Evolutionary conservation across 2,329 filamentous ascomycete genomes (phyloP).

Genomic region (Sclerotinia minor): DNA sequence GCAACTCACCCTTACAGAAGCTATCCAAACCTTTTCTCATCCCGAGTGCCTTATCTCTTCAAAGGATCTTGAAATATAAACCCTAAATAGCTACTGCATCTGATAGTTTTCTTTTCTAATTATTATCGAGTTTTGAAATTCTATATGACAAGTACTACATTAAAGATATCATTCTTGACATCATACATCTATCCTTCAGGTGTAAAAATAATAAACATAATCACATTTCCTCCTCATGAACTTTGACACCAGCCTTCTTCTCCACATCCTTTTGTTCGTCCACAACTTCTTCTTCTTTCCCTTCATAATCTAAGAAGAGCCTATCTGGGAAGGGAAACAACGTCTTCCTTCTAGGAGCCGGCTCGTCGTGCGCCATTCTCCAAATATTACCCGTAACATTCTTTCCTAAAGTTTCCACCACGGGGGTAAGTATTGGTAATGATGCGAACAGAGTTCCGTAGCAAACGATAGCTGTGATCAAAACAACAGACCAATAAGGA

Average conservation of each 20-base stretch:
- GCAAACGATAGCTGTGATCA: slow-evolving; percentile 18
- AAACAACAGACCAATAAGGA: slow-evolving; percentile 34
- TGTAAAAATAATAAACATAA: background rate
- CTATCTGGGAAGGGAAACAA: slow-evolving; percentile 28
- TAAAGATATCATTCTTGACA: background rate
- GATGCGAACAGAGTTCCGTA: slow-evolving; percentile 14
- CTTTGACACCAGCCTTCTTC: slow-evolving; percentile 9
- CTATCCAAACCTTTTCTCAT: too few relatives aligned
- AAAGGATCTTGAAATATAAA: background rate
- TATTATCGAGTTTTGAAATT: background rate
- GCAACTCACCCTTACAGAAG: background rate
- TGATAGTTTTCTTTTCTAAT: background rate
- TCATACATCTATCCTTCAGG: background rate
- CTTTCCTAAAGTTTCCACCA: slow-evolving; percentile 35
- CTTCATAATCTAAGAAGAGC: slow-evolving; percentile 22
- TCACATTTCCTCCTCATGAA: slow-evolving; percentile 9
- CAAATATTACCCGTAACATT: slow-evolving; percentile 30
- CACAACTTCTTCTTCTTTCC: background rate
- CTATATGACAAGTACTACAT: background rate
- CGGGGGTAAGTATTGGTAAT: slow-evolving; percentile 34
- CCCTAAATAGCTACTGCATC: background rate
- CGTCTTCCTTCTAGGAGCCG: slow-evolving; percentile 25
- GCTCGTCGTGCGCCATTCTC: slow-evolving; percentile 25
- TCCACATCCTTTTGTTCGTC: slow-evolving; percentile 5
- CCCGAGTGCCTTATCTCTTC: background rate